These are phyloP conservation scores for Blastocystis sp. DNA, from an alignment of 352 stramenopile genomes.

Conservation along the genomic window DNA sequence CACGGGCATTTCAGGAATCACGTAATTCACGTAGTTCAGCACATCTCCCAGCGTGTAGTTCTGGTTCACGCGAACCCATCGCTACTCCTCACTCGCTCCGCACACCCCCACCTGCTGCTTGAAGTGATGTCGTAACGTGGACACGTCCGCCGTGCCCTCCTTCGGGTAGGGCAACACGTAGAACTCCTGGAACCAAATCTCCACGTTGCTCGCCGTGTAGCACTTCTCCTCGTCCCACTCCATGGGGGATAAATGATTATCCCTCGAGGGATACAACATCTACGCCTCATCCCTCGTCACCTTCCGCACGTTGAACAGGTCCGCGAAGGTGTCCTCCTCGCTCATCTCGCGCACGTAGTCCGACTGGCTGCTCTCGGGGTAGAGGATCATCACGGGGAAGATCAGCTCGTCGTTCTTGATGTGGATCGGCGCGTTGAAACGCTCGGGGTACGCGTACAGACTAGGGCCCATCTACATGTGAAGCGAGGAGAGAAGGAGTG, in stretches of 20 bases:
- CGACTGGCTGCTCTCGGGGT: constrained; percentile 28
- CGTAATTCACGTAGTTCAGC: constrained; percentile 27
- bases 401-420: constrained; percentile 40
- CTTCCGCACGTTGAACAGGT: constrained; percentile 1
- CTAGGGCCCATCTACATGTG: constrained; percentile 1
- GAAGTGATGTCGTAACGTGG: constrained; percentile 6
- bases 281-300: neutral
- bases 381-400: constrained; percentile 43
- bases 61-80: constrained; percentile 13
- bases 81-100: neutral
- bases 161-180: constrained; percentile 3
- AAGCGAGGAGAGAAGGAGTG: neutral
- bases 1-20: constrained; percentile 59
- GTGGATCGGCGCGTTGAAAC: constrained; percentile 11
- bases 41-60: constrained; percentile 21
- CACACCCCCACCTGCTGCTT: neutral
- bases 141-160: neutral
- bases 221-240: constrained; percentile 45
- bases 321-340: constrained; percentile 20
- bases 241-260: neutral
- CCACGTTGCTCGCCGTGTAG: constrained; percentile 25
- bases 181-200: constrained; percentile 31
- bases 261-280: neutral
- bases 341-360: constrained; percentile 11
- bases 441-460: constrained; percentile 31